Percentiles rank a stretch among this genome's conserved stretches.
These are phyloP conservation scores for Aspergillus panamensis DNA, from an alignment of 495 filamentous ascomycete species.

Conservation along the genomic window DNA sequence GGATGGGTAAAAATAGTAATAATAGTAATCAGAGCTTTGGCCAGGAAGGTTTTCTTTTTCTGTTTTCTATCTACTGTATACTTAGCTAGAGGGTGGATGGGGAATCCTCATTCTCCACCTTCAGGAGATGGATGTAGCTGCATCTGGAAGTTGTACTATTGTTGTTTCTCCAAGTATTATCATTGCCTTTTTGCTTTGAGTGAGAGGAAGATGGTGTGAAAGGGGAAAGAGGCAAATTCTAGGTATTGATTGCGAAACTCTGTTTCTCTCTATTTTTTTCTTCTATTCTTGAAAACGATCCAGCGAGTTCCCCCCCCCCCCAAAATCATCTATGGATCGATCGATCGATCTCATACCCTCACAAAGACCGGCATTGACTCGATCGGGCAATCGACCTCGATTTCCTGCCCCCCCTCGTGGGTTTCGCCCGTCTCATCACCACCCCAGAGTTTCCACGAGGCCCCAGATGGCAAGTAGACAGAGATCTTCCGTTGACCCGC, in stretches of 20 bases:
- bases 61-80: background rate
- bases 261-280: no score
- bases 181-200: no score
- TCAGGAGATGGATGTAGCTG: no score
- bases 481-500: slow-evolving; percentile 37
- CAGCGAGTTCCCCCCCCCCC: no score
- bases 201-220: no score
- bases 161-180: no score
- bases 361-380: slow-evolving; percentile 50
- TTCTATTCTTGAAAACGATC: no score
- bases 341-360: slow-evolving; percentile 15
- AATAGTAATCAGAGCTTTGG: background rate
- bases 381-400: slow-evolving; percentile 46
- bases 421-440: slow-evolving; percentile 12
- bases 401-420: slow-evolving; percentile 33
- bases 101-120: no score
- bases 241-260: no score
- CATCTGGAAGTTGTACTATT: no score
- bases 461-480: slow-evolving; percentile 48
- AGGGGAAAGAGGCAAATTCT: no score
- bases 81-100: background rate
- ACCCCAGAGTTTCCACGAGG: slow-evolving; percentile 41
- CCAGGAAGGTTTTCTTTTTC: background rate
- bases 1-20: no score
- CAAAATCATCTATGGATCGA: background rate